Conservation (phyloP, 2,329 filamentous ascomycete genomes). For the Akanthomyces muscarius region DNA sequence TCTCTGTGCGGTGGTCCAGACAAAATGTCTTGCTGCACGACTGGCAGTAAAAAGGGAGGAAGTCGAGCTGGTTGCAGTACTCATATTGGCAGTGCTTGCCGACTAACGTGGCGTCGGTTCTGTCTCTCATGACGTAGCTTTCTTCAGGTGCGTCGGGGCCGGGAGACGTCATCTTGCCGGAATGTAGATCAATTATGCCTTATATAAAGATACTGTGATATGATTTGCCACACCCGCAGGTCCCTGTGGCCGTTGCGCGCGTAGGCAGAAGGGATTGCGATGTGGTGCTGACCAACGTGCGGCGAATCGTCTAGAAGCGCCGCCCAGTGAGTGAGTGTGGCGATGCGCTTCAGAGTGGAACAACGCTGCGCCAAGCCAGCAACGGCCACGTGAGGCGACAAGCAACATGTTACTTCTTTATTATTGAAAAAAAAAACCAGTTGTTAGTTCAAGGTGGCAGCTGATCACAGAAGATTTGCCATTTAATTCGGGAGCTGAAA, state of each 20-base stretch:
- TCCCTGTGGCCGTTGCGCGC: background rate
- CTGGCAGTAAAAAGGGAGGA: constrained; percentile 90
- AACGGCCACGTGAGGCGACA: background rate
- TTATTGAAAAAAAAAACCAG: background rate
- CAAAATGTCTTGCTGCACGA: constrained; percentile 84
- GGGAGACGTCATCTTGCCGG: constrained; percentile 49
- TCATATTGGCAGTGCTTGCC: constrained; percentile 87
- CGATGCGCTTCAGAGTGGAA: constrained; percentile 14
- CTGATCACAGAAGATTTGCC: too few species aligned
- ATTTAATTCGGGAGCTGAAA: too few species aligned
- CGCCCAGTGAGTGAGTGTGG: background rate
- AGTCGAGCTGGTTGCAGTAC: constrained; percentile 93
- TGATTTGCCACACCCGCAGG: background rate
- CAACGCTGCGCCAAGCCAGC: constrained; percentile 8
- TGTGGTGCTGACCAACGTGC: constrained; percentile 13
- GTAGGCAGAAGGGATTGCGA: constrained; percentile 14
- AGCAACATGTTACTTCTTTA: background rate
- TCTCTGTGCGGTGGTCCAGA: constrained; percentile 87
- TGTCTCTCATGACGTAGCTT: constrained; percentile 70
- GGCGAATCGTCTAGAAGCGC: constrained; percentile 18
- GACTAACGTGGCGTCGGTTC: constrained; percentile 73
- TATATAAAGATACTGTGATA: background rate
- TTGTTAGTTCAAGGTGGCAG: too few species aligned
- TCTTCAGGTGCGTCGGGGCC: constrained; percentile 39
- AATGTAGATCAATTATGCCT: background rate